Percentiles rank a stretch among this genome's conserved stretches.
phyloP scores from a whole-genome alignment of 192 early-diverging fungal genomes.

The Irineochytrium annulatum region DNA sequence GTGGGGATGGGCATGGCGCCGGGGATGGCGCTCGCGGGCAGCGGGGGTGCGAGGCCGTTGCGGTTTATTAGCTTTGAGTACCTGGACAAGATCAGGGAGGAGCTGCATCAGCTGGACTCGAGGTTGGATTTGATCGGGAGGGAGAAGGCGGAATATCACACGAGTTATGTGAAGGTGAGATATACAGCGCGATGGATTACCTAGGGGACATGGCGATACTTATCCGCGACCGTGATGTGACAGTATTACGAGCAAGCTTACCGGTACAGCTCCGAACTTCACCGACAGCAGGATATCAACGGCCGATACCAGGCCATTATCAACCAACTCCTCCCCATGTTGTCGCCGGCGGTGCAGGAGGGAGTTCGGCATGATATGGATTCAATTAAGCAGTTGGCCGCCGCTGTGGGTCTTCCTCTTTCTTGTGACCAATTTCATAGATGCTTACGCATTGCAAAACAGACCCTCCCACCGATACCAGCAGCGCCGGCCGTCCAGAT shows the following conservation, averaged over 20 bases:
- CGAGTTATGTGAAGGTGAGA: background rate
- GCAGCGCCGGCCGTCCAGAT: too few species aligned
- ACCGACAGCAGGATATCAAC: conserved; percentile 1
- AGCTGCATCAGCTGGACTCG: background rate
- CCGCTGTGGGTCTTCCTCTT: too few species aligned
- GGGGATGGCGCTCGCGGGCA: too few species aligned
- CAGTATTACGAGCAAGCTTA: conserved; percentile 1
- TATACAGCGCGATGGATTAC: background rate
- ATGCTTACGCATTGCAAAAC: too few species aligned
- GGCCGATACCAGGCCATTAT: conserved; percentile 12
- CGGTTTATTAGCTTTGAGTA: background rate
- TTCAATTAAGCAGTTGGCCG: conserved; percentile 8
- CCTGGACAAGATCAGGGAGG: conserved; percentile 1
- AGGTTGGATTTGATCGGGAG: background rate
- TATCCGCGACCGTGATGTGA: background rate
- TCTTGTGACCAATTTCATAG: too few species aligned
- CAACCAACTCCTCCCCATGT: conserved; percentile 6
- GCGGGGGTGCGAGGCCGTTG: too few species aligned
- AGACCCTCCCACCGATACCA: too few species aligned
- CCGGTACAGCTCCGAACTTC: background rate
- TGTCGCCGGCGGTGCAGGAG: conserved; percentile 1
- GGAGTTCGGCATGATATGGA: conserved; percentile 15
- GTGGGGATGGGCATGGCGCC: too few species aligned
- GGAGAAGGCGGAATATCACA: background rate
- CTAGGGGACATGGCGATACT: background rate